Base-by-base conservation (phyloP, 225 moss, liverwort and hornwort genomes). In the Pleurozium schreberi region DNA sequence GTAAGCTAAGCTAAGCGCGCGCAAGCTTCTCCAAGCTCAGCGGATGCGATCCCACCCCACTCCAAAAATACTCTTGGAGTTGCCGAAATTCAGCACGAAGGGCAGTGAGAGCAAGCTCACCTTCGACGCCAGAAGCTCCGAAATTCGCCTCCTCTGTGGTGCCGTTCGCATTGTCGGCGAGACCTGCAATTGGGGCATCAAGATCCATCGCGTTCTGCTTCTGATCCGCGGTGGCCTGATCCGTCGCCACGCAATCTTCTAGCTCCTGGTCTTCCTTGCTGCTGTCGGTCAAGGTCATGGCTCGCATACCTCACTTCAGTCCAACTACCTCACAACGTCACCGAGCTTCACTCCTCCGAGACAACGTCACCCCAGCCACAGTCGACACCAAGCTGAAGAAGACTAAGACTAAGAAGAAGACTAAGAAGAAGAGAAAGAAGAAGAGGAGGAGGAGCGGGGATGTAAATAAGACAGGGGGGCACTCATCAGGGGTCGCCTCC, bases 101-200 rank as follows among this genome's bases (percentile, higher is more conserved):
- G 12, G 62, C 36, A 84, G 76, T 65, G 66, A 59, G 71, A 81
- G 85, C 63, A 70, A 90, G 92, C 91, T 92, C 90, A 93, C 93
- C 93, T 93, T 90, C 70, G 65, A 71, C 88, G 84, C 65, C 87
- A 47, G 91, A 74, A 88, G 88, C 83, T 87, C 70, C 87, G 81
- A 84, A 93, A 93, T 91, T 91, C 90, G 83, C 89, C 87, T 86
- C 86, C 86, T 66, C 47, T 45, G 52, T 50, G 87, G 42, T 69
- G 80, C 77, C 87, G 84, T 75, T 90, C 88, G 87, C 93, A 93
- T 93, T 93, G 93, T 93, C 90, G 93, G 91, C 91, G 59, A 87
- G 43, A 6, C 42, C 84, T 64, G 88, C 45, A 91, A 90, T 91
- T 88, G 88, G 87, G 10, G 87, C 85, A 64, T 82, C 91, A 90